Evolutionary conservation across 106 monocot genomes (phyloP), one percentile per base, ranked within the genome.

Genomic region (Dendrobium nobile): DNA sequence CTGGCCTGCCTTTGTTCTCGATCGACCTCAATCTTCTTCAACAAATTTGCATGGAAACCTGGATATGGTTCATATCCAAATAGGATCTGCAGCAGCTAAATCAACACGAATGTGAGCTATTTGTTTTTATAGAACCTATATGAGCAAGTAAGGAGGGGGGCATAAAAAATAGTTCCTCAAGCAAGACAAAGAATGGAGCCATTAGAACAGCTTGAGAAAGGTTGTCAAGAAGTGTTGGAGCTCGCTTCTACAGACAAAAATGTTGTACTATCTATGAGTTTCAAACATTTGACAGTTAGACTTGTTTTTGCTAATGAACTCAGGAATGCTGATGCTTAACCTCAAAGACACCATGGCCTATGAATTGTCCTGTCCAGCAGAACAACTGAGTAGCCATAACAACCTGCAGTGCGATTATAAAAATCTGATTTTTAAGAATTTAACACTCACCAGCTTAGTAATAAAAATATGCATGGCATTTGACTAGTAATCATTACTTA

Each of bases 331-430:
- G 61, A 24, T n/a, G 61, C 61, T 64, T 24, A 80, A 90, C 94
- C 94, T 95, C 94, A 79, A 88, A 95, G 3, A 82, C 74, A 40
- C 88, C 92, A 79, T 95, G 94, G 9, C 94, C 94, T 48, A 95
- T 72, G 75, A 95, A 92, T 82, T 92, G 90, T 18, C 85, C 82
- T 8, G 65, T 82, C 94, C 90, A 92, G 75, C 90, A 90, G 28
- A 95, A 79, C 33, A 92, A 9, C 83, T 95, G 94, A 78, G 87
- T 40, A 18, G 79, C 90, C 54, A 87, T 75, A 44, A 85, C 90
- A 15, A 95, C 88, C 94, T 95, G 79, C 37, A 83, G 3, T 15
- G 31, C 31, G 37, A 31, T 37, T 70, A 64, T 24, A 64, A 24
- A n/a, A 22, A 64, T 64, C 22, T 64, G 20, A 24, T 64, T n/a